These are phyloP conservation scores for Pyrus hybrid DNA, from an alignment of 331 rosid genomes.

Conservation along the genomic window DNA sequence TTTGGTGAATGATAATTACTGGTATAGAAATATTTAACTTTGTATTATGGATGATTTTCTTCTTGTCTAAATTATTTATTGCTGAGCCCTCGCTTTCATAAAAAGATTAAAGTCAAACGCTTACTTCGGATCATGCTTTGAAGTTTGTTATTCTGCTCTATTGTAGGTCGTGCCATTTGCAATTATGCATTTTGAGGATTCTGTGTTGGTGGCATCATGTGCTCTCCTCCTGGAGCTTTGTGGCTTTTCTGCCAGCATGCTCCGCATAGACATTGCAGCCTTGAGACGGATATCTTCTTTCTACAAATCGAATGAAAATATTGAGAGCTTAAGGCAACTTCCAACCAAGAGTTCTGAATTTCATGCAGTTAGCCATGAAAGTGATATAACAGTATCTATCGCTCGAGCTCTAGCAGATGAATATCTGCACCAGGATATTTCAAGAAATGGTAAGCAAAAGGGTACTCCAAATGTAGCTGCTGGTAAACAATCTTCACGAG, in stretches of 20 bases:
- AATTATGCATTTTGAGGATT: conserved; percentile 81
- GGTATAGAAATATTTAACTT: neutral
- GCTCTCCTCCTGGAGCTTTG: conserved; percentile 83
- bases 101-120: neutral
- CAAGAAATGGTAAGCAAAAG: conserved; percentile 25
- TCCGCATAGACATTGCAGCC: conserved; percentile 67
- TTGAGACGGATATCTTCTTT: conserved; percentile 75
- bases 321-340: conserved; percentile 52
- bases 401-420: conserved; percentile 91
- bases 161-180: conserved; percentile 80
- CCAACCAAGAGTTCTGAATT: conserved; percentile 61
- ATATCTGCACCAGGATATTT: conserved; percentile 54
- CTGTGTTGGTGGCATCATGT: conserved; percentile 79
- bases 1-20: conserved; percentile 12
- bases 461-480: conserved; percentile 25
- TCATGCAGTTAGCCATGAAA: conserved; percentile 59
- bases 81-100: neutral
- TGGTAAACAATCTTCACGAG: conserved; percentile 49
- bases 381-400: conserved; percentile 60
- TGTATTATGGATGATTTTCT: neutral
- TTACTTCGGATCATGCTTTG: neutral
- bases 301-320: conserved; percentile 48
- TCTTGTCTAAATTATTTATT: neutral
- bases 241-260: conserved; percentile 82
- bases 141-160: conserved; percentile 7